phyloP scores from a whole-genome alignment of 176 grass and related monocot genomes.

The Ananas comosus region DNA sequence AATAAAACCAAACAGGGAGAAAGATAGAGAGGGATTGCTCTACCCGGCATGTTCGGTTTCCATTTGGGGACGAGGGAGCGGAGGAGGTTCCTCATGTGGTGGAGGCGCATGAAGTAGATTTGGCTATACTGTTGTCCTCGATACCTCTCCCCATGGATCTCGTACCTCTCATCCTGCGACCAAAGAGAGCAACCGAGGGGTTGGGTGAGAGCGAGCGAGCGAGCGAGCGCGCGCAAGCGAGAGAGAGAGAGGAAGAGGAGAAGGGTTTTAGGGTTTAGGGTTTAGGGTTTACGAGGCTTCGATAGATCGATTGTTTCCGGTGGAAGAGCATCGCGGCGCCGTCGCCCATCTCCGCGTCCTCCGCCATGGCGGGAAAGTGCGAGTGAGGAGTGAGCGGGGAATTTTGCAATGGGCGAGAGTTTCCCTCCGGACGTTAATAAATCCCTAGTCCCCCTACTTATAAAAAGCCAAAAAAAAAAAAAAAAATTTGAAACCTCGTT shows the following conservation, averaged over 20 bases:
- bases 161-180: constrained; percentile 75
- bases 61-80: constrained; percentile 58
- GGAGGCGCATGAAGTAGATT: constrained; percentile 91
- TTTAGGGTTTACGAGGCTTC: background rate
- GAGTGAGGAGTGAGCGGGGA: background rate
- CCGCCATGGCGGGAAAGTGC: constrained; percentile 19
- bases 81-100: constrained; percentile 64
- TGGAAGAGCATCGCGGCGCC: constrained; percentile 32
- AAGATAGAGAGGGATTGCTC: background rate
- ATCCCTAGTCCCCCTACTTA: too few relatives aligned
- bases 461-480: background rate
- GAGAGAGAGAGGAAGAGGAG: background rate
- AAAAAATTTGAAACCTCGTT: background rate
- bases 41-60: constrained; percentile 70
- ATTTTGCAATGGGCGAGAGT: background rate
- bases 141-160: constrained; percentile 79
- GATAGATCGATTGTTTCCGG: constrained; percentile 20
- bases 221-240: background rate
- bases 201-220: background rate
- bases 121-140: constrained; percentile 95
- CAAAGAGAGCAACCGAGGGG: background rate
- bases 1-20: background rate
- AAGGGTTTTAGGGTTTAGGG: background rate
- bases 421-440: background rate
- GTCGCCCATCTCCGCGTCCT: constrained; percentile 29